Evolutionary conservation across 1,284 basidiomycete species (phyloP).

Genomic region (Blastosporella zonata): DNA sequence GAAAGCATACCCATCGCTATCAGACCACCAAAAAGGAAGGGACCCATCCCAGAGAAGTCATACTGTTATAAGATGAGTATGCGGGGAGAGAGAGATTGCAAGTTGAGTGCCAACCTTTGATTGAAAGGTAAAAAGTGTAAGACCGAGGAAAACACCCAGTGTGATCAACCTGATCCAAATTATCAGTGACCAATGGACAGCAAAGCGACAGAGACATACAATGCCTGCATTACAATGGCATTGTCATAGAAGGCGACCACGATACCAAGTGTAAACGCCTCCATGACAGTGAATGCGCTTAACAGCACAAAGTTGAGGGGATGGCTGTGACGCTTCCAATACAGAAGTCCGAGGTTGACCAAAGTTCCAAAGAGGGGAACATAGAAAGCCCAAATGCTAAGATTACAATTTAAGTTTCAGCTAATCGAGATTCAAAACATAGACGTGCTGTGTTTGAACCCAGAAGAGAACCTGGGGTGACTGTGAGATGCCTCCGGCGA

Average conservation of each 20-base stretch:
- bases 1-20: constrained; percentile 59
- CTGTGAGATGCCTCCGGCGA: constrained; percentile 65
- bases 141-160: constrained; percentile 80
- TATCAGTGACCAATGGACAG: background rate
- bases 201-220: constrained; percentile 44
- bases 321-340: constrained; percentile 86
- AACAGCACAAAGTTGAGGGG: constrained; percentile 81
- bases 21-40: constrained; percentile 79
- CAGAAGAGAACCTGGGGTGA: constrained; percentile 55
- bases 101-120: constrained; percentile 53
- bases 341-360: constrained; percentile 72
- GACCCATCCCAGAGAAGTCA: constrained; percentile 83
- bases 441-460: constrained; percentile 64
- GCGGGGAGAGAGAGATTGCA: background rate
- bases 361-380: constrained; percentile 73
- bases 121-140: constrained; percentile 85
- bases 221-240: constrained; percentile 78
- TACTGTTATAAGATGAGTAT: constrained; percentile 46
- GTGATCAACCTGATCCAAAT: constrained; percentile 65
- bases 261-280: constrained; percentile 78
- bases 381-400: constrained; percentile 72
- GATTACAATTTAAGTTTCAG: background rate
- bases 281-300: constrained; percentile 74
- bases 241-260: constrained; percentile 76
- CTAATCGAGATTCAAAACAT: background rate